These are phyloP conservation scores for Aplosporella prunicola DNA, from an alignment of 2,329 filamentous ascomycete genomes.

Conservation along the genomic window DNA sequence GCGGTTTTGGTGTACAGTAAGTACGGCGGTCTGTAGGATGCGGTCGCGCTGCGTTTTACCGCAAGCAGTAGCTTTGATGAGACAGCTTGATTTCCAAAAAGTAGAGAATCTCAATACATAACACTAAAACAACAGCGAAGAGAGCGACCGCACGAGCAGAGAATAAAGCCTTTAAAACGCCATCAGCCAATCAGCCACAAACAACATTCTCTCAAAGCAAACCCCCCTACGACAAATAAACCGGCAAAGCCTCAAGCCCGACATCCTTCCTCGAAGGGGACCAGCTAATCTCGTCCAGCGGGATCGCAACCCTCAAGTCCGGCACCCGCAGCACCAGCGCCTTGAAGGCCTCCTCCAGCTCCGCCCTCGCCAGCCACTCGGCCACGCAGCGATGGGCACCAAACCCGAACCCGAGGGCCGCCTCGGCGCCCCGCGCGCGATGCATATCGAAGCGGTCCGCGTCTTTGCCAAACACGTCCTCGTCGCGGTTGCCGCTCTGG, in stretches of 20 bases:
- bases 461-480: constrained; percentile 14
- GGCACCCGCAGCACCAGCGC: constrained; percentile 33
- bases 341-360: constrained; percentile 38
- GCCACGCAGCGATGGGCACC: constrained; percentile 40
- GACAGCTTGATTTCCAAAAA: no score
- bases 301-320: constrained; percentile 31
- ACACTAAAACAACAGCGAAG: no score
- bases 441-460: constrained; percentile 33
- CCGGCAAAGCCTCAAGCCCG: constrained; percentile 32
- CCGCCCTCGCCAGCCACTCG: constrained; percentile 35
- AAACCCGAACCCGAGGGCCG: constrained; percentile 31
- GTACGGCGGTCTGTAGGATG: no score
- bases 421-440: constrained; percentile 24
- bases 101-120: no score
- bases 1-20: no score
- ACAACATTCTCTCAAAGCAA: no score
- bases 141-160: no score
- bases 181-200: no score
- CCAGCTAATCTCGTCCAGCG: constrained; percentile 33
- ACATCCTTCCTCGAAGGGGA: constrained; percentile 32
- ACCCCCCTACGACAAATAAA: constrained; percentile 15
- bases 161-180: no score
- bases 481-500: constrained; percentile 40
- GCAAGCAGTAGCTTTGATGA: no score
- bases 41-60: no score